Evolutionary conservation across 495 filamentous ascomycete species (phyloP).

Genomic region (Usnea hakonensis): DNA sequence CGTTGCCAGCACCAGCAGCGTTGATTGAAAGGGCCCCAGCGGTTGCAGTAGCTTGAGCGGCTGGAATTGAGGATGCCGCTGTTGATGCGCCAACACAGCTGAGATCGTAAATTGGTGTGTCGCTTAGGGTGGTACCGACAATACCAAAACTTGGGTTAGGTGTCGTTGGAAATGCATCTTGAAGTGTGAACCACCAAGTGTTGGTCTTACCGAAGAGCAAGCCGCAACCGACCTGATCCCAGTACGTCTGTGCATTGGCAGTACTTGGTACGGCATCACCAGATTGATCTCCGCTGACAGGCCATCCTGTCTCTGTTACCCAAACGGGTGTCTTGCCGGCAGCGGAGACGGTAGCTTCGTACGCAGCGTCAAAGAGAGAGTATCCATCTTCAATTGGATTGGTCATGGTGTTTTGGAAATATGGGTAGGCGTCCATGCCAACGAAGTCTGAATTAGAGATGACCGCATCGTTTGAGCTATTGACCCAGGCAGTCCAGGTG

Average conservation of each 20-base stretch:
- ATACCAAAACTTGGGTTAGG: constrained; percentile 67
- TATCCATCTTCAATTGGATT: constrained; percentile 59
- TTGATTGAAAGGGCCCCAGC: constrained; percentile 20
- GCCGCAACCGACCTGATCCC: constrained; percentile 68
- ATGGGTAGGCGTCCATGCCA: constrained; percentile 54
- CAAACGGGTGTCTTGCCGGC: constrained; percentile 65
- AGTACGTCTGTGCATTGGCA: constrained; percentile 71
- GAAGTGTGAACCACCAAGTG: constrained; percentile 59
- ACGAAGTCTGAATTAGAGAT: constrained; percentile 66
- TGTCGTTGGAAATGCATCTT: constrained; percentile 49
- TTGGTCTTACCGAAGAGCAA: constrained; percentile 56
- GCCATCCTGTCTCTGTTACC: constrained; percentile 89
- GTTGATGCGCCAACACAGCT: constrained; percentile 40
- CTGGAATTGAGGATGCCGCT: constrained; percentile 20
- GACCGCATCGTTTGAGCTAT: constrained; percentile 62
- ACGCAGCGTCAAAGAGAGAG: constrained; percentile 54
- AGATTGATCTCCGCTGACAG: constrained; percentile 55
- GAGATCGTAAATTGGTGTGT: constrained; percentile 56
- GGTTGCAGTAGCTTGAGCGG: constrained; percentile 15
- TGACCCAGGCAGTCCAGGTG: constrained; percentile 83
- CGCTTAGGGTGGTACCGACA: constrained; percentile 44
- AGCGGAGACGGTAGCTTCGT: constrained; percentile 48
- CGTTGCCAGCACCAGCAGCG: constrained; percentile 22
- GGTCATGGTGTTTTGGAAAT: constrained; percentile 58
- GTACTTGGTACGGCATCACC: constrained; percentile 54